Evolutionary conservation across 306 rosid genomes (phyloP), one percentile per base, ranked within the genome.

Genomic region (Mimosa bimucronata): DNA sequence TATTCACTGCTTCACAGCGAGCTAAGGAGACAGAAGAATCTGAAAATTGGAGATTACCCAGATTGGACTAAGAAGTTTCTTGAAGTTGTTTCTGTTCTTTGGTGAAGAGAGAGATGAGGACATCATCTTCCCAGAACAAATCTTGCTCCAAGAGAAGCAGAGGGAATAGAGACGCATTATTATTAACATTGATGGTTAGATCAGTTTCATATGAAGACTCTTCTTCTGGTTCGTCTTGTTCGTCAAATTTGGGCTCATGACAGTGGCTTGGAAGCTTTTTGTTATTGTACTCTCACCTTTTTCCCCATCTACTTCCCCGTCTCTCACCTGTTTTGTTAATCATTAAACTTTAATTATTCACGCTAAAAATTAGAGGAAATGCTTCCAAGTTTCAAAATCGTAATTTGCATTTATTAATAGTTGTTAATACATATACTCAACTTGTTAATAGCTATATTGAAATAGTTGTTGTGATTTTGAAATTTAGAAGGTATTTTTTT

Each of bases 91-190:
- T 46, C 42, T 89, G 79, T 69, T 94, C 97, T 78, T 90, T 95
- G 66, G 88, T 62, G 80, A 95, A 90, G 21, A 95, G 82, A 44
- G 91, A 85, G 77, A 65, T 79, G 4, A 95, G 92, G 62, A 90
- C 97, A 19, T 88, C 89, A 50, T 91, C 97, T 71, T 92, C 93
- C 89, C 89, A 88, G 58, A 86, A 89, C 87, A 91, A 79, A 83
- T 92, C 90, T 77, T 89, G 94, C 62, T 90, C 94, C 76, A 86
- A 71, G 75, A 86, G 67, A 37, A 83, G 83, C 5, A 83, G 73
- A 72, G 96, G 90, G 38, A 64, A 83, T 41, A 91, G 80, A 75
- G 66, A 13, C 5, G 9, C 21, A 69, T 9, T 68, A 4, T 10
- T 25, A 7, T 10, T 38, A 1, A 16, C 8, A 2, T n/a, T 25